phyloP scores from a whole-genome alignment of 768 basidiomycete genomes.

The Rubroboletus pulcherrimus region DNA sequence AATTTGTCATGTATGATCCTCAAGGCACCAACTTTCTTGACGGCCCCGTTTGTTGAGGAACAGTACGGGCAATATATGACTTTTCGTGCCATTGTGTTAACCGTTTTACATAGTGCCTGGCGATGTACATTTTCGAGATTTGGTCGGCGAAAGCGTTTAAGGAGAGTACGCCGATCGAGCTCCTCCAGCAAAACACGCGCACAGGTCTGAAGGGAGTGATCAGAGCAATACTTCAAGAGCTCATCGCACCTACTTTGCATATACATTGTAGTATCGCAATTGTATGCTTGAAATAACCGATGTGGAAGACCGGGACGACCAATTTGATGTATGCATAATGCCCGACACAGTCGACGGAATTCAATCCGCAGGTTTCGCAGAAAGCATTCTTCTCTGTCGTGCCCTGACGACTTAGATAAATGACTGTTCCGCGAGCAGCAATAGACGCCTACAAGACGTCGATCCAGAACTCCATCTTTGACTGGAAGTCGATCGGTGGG shows the following conservation, averaged over 20 bases:
- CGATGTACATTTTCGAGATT: constrained; percentile 92
- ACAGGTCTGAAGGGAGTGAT: constrained; percentile 59
- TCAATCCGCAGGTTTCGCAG: constrained; percentile 94
- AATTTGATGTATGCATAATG: constrained; percentile 99
- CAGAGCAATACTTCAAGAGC: neutral
- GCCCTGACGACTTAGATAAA: constrained; percentile 50
- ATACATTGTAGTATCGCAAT: constrained; percentile 92
- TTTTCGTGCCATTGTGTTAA: constrained; percentile 86
- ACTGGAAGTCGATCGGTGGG: constrained; percentile 79
- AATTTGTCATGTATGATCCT: constrained; percentile 99
- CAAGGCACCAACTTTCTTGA: constrained; percentile 92
- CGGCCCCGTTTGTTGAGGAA: constrained; percentile 87
- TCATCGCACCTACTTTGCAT: constrained; percentile 68
- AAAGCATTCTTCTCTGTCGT: constrained; percentile 89
- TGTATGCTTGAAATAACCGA: constrained; percentile 96
- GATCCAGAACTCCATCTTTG: constrained; percentile 88
- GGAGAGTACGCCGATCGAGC: constrained; percentile 74
- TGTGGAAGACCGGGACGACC: constrained; percentile 94
- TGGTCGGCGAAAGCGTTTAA: constrained; percentile 87
- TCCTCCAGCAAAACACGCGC: constrained; percentile 89
- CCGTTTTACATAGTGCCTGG: constrained; percentile 74
- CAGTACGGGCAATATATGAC: constrained; percentile 91
- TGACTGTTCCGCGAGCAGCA: neutral
- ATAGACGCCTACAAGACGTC: constrained; percentile 65
- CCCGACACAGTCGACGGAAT: constrained; percentile 91